These are phyloP conservation scores for Cryptococcus sp. DNA, from an alignment of 1,284 basidiomycete species.

Conservation along the genomic window DNA sequence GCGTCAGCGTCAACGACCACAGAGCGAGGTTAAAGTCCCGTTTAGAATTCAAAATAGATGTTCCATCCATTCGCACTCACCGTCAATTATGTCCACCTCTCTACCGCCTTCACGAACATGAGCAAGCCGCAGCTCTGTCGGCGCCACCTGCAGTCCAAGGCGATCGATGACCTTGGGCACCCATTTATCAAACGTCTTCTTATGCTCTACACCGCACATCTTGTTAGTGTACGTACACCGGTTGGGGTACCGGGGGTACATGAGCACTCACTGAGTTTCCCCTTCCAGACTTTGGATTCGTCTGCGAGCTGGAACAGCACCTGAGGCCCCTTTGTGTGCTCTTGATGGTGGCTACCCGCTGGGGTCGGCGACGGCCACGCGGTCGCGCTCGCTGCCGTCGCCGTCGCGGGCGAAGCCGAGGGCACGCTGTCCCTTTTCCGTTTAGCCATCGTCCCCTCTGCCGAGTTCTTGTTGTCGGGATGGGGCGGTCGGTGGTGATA, in stretches of 20 bases:
- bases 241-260: not conserved
- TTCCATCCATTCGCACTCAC: slow-evolving; percentile 19
- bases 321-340: not conserved
- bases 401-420: not conserved
- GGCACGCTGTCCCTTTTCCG: slow-evolving; percentile 1
- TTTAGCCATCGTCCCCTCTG: slow-evolving; percentile 5
- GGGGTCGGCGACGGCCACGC: not conserved
- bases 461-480: not conserved
- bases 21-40: no score
- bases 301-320: slow-evolving; percentile 12
- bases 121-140: slow-evolving; percentile 16
- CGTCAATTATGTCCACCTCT: slow-evolving; percentile 32
- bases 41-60: not conserved
- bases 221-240: not conserved
- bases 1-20: not conserved
- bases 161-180: slow-evolving; percentile 4
- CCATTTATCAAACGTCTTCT: slow-evolving; percentile 3
- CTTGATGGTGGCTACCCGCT: not conserved
- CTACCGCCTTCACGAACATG: slow-evolving; percentile 30
- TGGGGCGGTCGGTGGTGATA: not conserved
- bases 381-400: not conserved
- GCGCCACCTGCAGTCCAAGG: slow-evolving; percentile 6
- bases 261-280: slow-evolving; percentile 8
- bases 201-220: slow-evolving; percentile 1
- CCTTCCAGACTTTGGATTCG: slow-evolving; percentile 6